phyloP scores from a whole-genome alignment of 495 filamentous ascomycete species.

The Cladorrhinum samala region DNA sequence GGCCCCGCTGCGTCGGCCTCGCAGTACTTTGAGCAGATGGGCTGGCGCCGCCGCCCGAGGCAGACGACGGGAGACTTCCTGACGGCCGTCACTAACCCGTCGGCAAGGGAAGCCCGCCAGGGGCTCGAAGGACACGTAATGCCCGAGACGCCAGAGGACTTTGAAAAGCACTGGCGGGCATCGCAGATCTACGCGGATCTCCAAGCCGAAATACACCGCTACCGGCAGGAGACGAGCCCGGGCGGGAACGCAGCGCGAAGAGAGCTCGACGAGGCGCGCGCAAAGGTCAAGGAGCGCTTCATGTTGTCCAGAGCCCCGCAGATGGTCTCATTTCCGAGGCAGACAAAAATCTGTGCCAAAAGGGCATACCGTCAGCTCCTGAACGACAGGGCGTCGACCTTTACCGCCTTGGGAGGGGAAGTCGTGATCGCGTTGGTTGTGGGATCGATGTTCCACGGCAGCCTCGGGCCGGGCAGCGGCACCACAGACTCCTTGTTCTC shows the following conservation, averaged over 20 bases:
- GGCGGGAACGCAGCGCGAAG: slow-evolving; percentile 32
- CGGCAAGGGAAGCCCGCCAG: slow-evolving; percentile 58
- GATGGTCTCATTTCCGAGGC: background rate
- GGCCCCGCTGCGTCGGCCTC: slow-evolving; percentile 49
- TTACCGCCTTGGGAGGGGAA: background rate
- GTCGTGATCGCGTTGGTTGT: background rate
- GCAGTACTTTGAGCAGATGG: slow-evolving; percentile 52
- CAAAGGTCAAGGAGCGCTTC: too few relatives aligned
- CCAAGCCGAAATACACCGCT: slow-evolving; percentile 48
- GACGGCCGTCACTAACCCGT: slow-evolving; percentile 67
- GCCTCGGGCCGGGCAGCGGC: too few relatives aligned
- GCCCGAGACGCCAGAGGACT: slow-evolving; percentile 59
- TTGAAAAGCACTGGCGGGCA: slow-evolving; percentile 38
- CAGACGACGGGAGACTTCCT: slow-evolving; percentile 71
- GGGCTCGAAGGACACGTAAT: slow-evolving; percentile 54
- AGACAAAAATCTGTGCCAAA: background rate
- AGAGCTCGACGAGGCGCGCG: too few relatives aligned
- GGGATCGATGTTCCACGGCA: background rate
- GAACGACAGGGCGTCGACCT: background rate
- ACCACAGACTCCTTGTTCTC: slow-evolving; percentile 1
- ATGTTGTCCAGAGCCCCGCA: too few relatives aligned
- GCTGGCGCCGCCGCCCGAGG: slow-evolving; percentile 56
- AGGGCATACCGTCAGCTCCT: background rate
- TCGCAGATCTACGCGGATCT: slow-evolving; percentile 45
- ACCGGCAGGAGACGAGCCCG: slow-evolving; percentile 50